phyloP scores from a whole-genome alignment of 1,139 yeast species.

The Kurtzmaniella quercitrusa region DNA sequence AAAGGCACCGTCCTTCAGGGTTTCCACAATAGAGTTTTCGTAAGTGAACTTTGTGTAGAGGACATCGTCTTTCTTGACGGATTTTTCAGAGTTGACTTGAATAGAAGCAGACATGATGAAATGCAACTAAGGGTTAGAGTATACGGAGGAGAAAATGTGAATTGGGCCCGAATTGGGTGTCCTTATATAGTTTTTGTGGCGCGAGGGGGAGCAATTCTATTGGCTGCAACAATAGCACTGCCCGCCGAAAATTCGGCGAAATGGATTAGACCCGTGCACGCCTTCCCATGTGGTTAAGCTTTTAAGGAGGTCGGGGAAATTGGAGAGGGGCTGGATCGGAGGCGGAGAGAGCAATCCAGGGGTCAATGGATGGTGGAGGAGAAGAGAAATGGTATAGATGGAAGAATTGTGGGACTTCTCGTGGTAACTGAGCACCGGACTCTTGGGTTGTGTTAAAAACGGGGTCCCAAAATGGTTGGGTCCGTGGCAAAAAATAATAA shows the following conservation, averaged over 20 bases:
- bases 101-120: slow-evolving; percentile 20
- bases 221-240: slow-evolving; percentile 2
- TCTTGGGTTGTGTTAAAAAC: too few relatives aligned
- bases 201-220: background rate
- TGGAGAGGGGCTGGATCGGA: background rate
- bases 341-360: background rate
- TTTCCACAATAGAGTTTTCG: slow-evolving; percentile 29
- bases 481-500: too few relatives aligned
- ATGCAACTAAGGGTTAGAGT: background rate
- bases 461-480: too few relatives aligned
- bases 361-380: too few relatives aligned
- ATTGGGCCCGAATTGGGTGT: background rate
- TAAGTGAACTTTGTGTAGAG: slow-evolving; percentile 64
- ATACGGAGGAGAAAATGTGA: background rate
- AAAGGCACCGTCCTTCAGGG: slow-evolving; percentile 52
- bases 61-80: slow-evolving; percentile 53
- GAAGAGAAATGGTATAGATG: too few relatives aligned
- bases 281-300: background rate
- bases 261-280: slow-evolving; percentile 1
- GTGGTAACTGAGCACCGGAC: too few relatives aligned
- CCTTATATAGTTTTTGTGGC: background rate
- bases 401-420: too few relatives aligned
- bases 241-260: slow-evolving; percentile 32
- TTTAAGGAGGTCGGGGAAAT: background rate
- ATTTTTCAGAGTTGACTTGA: slow-evolving; percentile 60